phyloP scores from a whole-genome alignment of 2,329 filamentous ascomycete genomes.

The Apiospora marii region DNA sequence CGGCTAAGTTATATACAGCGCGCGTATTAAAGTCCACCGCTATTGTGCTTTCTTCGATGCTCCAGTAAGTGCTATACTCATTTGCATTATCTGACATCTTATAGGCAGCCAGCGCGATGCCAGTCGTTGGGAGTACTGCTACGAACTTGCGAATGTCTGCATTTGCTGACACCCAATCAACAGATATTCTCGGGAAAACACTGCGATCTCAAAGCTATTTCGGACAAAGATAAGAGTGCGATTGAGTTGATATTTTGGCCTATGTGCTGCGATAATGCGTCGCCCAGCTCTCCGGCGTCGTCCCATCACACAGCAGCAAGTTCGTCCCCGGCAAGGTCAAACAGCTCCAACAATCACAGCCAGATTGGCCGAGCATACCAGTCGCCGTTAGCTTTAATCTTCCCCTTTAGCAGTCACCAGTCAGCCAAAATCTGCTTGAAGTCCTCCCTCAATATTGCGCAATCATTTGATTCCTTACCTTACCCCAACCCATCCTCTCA shows the following conservation, averaged over 20 bases:
- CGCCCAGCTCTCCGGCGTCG: slow-evolving; percentile 32
- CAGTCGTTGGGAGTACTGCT: not conserved
- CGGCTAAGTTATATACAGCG: slow-evolving; percentile 42
- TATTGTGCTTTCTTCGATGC: slow-evolving; percentile 60
- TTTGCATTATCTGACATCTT: not conserved
- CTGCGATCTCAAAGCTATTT: slow-evolving; percentile 53
- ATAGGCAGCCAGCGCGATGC: not conserved
- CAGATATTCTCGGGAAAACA: slow-evolving; percentile 52
- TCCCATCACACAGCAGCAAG: slow-evolving; percentile 38
- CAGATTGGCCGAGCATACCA: slow-evolving; percentile 20
- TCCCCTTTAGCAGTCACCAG: slow-evolving; percentile 55
- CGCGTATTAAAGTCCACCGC: slow-evolving; percentile 59
- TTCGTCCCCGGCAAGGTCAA: slow-evolving; percentile 39
- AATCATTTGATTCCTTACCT: slow-evolving; percentile 53
- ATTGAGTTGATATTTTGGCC: slow-evolving; percentile 44
- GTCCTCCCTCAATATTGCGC: slow-evolving; percentile 56
- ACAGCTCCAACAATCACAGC: slow-evolving; percentile 36
- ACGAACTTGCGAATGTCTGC: not conserved
- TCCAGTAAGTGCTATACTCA: slow-evolving; percentile 43
- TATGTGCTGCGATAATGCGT: slow-evolving; percentile 43
- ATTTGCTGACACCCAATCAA: not conserved
- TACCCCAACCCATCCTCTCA: slow-evolving; percentile 52
- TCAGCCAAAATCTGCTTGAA: slow-evolving; percentile 59
- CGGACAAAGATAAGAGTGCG: slow-evolving; percentile 33
- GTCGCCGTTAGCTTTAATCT: slow-evolving; percentile 33